A percentile compares a stretch with the other conserved stretches of the same genome.
Evolutionary conservation across 148 eudicot species (phyloP).

Genomic region (Camellia japonica): DNA sequence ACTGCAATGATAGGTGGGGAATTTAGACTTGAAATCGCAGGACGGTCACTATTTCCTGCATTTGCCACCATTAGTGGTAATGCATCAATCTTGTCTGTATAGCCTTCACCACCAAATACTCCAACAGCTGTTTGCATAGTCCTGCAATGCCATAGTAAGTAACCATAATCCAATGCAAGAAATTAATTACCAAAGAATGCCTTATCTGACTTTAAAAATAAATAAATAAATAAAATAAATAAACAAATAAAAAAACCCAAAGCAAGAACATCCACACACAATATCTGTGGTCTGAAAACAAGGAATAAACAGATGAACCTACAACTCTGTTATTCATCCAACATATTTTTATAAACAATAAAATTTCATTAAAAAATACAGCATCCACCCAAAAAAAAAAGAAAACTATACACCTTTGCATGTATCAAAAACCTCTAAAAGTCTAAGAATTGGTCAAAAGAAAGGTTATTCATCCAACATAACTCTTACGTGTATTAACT

Average conservation of each 20-base stretch:
- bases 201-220: not conserved
- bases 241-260: not conserved
- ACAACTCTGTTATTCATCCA: not conserved
- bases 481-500: no score
- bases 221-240: not conserved
- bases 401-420: no score
- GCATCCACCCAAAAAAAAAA: no score
- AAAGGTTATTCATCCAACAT: no score
- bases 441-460: no score
- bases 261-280: not conserved
- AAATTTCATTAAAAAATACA: no score
- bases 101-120: slow-evolving; percentile 91
- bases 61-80: slow-evolving; percentile 89
- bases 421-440: no score
- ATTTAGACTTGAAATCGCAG: slow-evolving; percentile 92
- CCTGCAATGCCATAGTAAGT: slow-evolving; percentile 40
- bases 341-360: no score
- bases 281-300: not conserved
- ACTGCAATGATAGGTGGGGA: slow-evolving; percentile 81
- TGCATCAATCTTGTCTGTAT: slow-evolving; percentile 60
- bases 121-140: slow-evolving; percentile 98
- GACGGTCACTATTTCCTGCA: slow-evolving; percentile 72
- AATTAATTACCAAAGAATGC: slow-evolving; percentile 2
- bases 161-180: not conserved
- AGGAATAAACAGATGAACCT: not conserved